Evolutionary conservation across 768 basidiomycete species (phyloP).

Genomic region (Gloeopeniophorella convolvens): DNA sequence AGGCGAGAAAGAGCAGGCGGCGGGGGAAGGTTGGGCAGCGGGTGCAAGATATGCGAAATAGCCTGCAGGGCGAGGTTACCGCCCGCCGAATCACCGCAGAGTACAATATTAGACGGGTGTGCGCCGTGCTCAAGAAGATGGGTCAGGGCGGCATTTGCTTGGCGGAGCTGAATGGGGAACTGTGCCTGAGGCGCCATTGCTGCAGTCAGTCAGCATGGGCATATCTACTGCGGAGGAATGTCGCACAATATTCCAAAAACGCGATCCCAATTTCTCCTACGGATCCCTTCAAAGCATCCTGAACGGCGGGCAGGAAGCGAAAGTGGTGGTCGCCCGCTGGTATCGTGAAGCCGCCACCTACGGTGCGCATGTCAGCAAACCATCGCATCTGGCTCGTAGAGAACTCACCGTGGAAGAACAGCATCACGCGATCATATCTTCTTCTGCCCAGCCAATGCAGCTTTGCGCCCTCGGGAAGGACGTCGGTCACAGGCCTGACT

Average conservation of each 20-base stretch:
- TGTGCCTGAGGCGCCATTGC: no score
- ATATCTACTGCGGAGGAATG: background rate
- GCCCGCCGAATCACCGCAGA: no score
- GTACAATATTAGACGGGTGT: no score
- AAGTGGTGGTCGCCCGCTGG: background rate
- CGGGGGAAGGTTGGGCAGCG: no score
- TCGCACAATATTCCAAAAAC: background rate
- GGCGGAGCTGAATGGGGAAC: slow-evolving; percentile 18
- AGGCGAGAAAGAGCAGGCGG: no score
- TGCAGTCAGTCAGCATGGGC: background rate
- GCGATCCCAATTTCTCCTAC: background rate
- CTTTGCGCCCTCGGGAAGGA: background rate
- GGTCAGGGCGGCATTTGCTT: slow-evolving; percentile 18
- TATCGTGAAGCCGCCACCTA: background rate
- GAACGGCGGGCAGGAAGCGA: background rate
- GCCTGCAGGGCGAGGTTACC: no score
- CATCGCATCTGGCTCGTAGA: background rate
- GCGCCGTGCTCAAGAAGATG: no score
- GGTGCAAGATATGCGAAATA: no score
- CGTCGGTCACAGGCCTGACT: no score
- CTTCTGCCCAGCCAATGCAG: background rate
- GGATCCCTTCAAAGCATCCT: background rate
- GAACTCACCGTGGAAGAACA: background rate
- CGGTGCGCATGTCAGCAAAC: background rate
- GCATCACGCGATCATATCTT: background rate